Evolutionary conservation across 2,329 filamentous ascomycete species (phyloP), one percentile per base, ranked within the genome.

Genomic region (Blastomyces parvus): DNA sequence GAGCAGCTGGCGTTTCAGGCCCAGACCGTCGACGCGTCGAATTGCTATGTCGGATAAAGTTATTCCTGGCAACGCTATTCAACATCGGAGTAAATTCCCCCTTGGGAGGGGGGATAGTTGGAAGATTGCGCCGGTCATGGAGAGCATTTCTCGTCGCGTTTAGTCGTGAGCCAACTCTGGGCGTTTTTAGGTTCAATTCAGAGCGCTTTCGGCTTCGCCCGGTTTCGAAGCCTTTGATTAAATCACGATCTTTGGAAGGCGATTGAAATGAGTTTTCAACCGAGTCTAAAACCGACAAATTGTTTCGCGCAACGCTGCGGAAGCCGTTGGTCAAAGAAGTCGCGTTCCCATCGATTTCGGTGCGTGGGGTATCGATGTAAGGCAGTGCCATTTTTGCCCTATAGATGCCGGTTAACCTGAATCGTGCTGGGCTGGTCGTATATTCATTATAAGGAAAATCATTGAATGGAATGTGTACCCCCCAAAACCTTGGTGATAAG

Each of bases 31-130:
- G 75, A 86, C 88, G 70, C 44, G 71, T 76, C 83, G 85, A 74
- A 83, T 88, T 73, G 83, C 85, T 68, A 73, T 78, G 73, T 68
- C 76, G 75, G 73, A 83, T 66, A 77, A 84, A 76, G 80, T 87
- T 79, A 80, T 89, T 83, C 80, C 91, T 80, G 81, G 92, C 81
- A 79, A 82, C 72, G 69, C 85, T 87, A 76, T 96, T 96, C 73
- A 99, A 85, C 69, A 99, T 80, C 0, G 95, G 94, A 0, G 94
- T 99, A 74, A 99, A 99, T 71, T 99, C 95, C 69, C 86, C 87
- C 67, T 80, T 82, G 14, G 71, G 70, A 5, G 74, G 72, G 19
- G 79, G 81, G 66, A 83, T 83, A 46, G 82, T 80, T 27, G 87
- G 88, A 27, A 91, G 80, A 70, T 91, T 94, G 70, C 85, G 85